Evolutionary conservation across 495 filamentous ascomycete species (phyloP).

Genomic region (Penicillium ucsense): DNA sequence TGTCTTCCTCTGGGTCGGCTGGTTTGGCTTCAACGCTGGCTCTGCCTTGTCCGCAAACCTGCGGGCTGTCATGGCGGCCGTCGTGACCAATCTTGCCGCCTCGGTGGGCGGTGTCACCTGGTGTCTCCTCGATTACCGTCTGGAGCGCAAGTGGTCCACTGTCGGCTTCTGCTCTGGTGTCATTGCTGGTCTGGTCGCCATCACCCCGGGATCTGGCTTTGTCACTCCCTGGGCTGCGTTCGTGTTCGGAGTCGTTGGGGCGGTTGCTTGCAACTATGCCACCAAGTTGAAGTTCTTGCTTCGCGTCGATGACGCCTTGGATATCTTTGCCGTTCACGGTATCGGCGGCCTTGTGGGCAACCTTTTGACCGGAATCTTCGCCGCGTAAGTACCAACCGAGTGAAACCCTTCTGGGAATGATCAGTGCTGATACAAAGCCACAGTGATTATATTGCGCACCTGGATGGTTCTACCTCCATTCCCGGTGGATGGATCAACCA

Average conservation of each 20-base stretch:
- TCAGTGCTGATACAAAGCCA: no score
- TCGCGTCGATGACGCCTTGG: constrained; percentile 78
- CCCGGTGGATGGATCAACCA: constrained; percentile 85
- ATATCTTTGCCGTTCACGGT: constrained; percentile 89
- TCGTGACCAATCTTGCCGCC: constrained; percentile 47
- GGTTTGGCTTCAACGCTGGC: constrained; percentile 98
- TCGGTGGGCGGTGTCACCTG: constrained; percentile 82
- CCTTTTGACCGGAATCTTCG: constrained; percentile 82
- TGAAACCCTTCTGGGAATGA: no score
- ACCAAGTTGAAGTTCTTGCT: constrained; percentile 93
- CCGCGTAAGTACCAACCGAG: constrained; percentile 49
- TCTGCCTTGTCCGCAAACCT: constrained; percentile 83
- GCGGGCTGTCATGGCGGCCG: constrained; percentile 55
- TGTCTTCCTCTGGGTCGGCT: constrained; percentile 97
- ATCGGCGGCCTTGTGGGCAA: constrained; percentile 87
- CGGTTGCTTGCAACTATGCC: constrained; percentile 81
- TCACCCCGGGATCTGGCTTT: constrained; percentile 84
- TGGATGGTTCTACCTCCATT: constrained; percentile 69
- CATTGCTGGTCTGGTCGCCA: constrained; percentile 83
- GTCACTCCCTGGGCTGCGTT: constrained; percentile 93
- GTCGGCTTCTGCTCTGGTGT: constrained; percentile 96
- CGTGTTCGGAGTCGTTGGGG: constrained; percentile 77
- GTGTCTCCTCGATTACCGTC: constrained; percentile 88
- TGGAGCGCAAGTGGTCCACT: constrained; percentile 93
- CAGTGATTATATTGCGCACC: constrained; percentile 76